Percentiles rank a stretch among this genome's conserved stretches.
Evolutionary conservation across 139 green algal genomes (phyloP).

Genomic region (Auxenochlorella protothecoides): DNA sequence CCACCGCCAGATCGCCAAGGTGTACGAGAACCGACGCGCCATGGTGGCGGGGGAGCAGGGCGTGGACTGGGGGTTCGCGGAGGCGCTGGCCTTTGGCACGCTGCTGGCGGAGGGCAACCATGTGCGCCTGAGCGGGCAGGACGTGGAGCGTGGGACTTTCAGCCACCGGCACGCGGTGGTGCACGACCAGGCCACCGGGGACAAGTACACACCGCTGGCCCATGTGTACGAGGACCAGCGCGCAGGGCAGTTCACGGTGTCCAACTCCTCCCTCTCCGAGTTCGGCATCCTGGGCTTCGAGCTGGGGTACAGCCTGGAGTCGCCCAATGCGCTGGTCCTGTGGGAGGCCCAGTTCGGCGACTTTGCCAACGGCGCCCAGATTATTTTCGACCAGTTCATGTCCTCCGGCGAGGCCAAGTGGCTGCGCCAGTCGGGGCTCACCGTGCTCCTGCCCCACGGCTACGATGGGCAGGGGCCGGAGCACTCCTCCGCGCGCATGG

Average conservation of each 20-base stretch:
- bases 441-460: constrained; percentile 88
- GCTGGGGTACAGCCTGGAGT: constrained; percentile 95
- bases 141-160: constrained; percentile 97
- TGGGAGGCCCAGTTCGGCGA: constrained; percentile 98
- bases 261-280: constrained; percentile 78
- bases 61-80: constrained; percentile 89
- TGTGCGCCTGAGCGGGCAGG: constrained; percentile 90
- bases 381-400: constrained; percentile 96
- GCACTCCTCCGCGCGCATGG: constrained; percentile 77
- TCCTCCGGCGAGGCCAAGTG: constrained; percentile 90
- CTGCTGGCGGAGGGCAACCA: constrained; percentile 93
- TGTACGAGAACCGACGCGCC: constrained; percentile 72
- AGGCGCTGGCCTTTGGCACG: constrained; percentile 92
- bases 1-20: constrained; percentile 80
- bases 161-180: constrained; percentile 85
- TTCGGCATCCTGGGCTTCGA: constrained; percentile 97
- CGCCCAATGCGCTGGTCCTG: constrained; percentile 90
- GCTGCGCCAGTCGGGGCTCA: constrained; percentile 74
- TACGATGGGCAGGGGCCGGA: constrained; percentile 97
- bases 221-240: constrained; percentile 72
- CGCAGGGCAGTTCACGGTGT: constrained; percentile 58
- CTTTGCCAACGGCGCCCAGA: constrained; percentile 94
- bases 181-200: constrained; percentile 57
- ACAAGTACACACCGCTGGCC: constrained; percentile 69
- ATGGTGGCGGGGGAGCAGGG: constrained; percentile 66